These are phyloP conservation scores for Debaryomycetaceae sp. DNA, from an alignment of 1,139 yeast genomes.

Conservation along the genomic window DNA sequence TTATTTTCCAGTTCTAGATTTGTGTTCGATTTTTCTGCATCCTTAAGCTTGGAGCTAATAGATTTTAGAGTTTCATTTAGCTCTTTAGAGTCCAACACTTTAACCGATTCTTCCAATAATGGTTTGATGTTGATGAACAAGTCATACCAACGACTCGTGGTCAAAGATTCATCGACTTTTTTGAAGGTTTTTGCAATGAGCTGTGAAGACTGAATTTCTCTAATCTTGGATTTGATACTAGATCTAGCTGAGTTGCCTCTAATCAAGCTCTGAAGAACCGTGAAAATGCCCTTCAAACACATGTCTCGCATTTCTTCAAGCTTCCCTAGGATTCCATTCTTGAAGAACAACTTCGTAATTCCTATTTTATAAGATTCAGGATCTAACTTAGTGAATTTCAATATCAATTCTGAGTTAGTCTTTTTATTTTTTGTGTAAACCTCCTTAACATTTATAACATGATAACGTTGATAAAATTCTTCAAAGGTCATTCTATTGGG, in stretches of 20 bases:
- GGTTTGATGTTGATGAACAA: conserved; percentile 75
- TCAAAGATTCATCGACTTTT: conserved; percentile 47
- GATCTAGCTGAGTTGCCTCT: conserved; percentile 64
- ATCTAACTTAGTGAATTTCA: conserved; percentile 61
- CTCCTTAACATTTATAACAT: conserved; percentile 51
- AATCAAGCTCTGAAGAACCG: conserved; percentile 62
- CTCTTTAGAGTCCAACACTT: conserved; percentile 52
- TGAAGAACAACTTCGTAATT: conserved; percentile 82
- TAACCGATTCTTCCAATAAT: conserved; percentile 61
- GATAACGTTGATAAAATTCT: conserved; percentile 75
- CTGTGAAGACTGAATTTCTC: conserved; percentile 68
- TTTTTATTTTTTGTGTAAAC: conserved; percentile 50
- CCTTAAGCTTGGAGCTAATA: conserved; percentile 36
- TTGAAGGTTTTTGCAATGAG: conserved; percentile 63
- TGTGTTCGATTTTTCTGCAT: conserved; percentile 39
- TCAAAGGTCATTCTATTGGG: conserved; percentile 87
- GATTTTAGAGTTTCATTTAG: conserved; percentile 49
- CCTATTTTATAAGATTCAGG: conserved; percentile 72
- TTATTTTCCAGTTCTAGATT: conserved; percentile 49
- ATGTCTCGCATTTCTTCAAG: conserved; percentile 77
- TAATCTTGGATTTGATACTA: conserved; percentile 48
- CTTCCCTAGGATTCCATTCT: conserved; percentile 90
- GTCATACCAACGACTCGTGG: conserved; percentile 75
- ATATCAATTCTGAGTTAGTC: conserved; percentile 66
- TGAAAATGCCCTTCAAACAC: conserved; percentile 53